Conservation (phyloP, 352 stramenopile species). For the Phytopythium chamaehyphon region DNA sequence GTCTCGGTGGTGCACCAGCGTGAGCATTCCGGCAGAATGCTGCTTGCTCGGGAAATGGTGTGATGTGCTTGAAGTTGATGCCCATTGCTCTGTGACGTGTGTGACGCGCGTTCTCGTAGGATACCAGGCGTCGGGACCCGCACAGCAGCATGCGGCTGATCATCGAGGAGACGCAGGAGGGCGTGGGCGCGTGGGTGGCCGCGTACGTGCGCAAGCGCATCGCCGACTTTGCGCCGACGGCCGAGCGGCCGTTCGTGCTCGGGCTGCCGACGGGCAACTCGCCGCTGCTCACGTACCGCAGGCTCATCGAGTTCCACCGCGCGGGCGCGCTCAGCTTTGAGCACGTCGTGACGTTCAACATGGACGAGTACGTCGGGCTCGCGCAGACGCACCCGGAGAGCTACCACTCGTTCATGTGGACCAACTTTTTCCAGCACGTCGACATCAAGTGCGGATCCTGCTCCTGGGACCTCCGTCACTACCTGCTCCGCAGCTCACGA, state of each 20-base stretch:
- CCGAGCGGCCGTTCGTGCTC: constrained; percentile 75
- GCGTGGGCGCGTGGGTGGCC: constrained; percentile 75
- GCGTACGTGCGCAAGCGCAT: constrained; percentile 81
- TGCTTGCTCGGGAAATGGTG: too few species aligned
- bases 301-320: constrained; percentile 71
- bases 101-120: too few species aligned
- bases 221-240: constrained; percentile 68
- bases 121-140: too few species aligned
- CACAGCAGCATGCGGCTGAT: constrained; percentile 72
- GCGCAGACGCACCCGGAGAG: constrained; percentile 77
- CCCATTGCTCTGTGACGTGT: too few species aligned
- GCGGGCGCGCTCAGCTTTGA: constrained; percentile 57
- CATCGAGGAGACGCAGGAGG: constrained; percentile 69
- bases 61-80: too few species aligned
- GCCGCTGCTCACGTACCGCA: constrained; percentile 76
- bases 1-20: constrained; percentile 89
- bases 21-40: too few species aligned
- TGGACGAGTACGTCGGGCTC: constrained; percentile 88
- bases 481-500: too few species aligned
- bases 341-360: constrained; percentile 90
- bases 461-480: too few species aligned
- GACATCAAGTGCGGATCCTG: constrained; percentile 65
- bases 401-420: constrained; percentile 91
- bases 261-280: constrained; percentile 85
- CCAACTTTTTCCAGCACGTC: constrained; percentile 87